Evolutionary conservation across 176 grass and related monocot genomes (phyloP).

Genomic region (Poa annua): DNA sequence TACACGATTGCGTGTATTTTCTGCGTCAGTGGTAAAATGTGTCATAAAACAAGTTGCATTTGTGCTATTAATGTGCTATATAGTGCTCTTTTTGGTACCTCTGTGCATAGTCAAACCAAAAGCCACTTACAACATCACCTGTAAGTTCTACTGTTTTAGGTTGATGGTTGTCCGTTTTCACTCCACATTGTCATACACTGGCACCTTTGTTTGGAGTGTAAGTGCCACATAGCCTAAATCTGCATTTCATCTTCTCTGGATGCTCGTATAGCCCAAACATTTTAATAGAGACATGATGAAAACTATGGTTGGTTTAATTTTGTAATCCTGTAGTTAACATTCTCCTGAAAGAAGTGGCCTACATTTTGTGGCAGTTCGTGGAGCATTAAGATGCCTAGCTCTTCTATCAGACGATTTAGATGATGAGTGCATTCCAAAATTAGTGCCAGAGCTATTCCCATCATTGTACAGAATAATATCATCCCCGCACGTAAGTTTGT

Average conservation of each 20-base stretch:
- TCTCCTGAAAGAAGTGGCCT: conserved; percentile 2
- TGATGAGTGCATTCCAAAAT: conserved; percentile 81
- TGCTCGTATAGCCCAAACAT: conserved; percentile 6
- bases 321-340: neutral
- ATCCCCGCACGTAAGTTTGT: conserved; percentile 70
- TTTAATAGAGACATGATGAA: conserved; percentile 7
- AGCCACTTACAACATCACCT: conserved; percentile 9
- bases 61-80: neutral
- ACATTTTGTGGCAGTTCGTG: conserved; percentile 64
- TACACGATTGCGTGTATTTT: neutral
- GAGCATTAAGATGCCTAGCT: conserved; percentile 93
- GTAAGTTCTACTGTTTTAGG: neutral
- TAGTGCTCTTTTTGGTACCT: neutral
- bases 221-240: conserved; percentile 7
- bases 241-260: conserved; percentile 20
- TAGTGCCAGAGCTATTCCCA: conserved; percentile 84
- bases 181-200: neutral
- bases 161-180: neutral
- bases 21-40: neutral
- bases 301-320: conserved; percentile 21
- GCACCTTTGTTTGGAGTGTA: neutral
- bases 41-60: neutral
- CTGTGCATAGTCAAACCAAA: conserved; percentile 10
- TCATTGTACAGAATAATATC: conserved; percentile 84
- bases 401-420: conserved; percentile 95